These are phyloP conservation scores for Penicillium frequentans DNA, from an alignment of 2,329 filamentous ascomycete species.

Conservation along the genomic window DNA sequence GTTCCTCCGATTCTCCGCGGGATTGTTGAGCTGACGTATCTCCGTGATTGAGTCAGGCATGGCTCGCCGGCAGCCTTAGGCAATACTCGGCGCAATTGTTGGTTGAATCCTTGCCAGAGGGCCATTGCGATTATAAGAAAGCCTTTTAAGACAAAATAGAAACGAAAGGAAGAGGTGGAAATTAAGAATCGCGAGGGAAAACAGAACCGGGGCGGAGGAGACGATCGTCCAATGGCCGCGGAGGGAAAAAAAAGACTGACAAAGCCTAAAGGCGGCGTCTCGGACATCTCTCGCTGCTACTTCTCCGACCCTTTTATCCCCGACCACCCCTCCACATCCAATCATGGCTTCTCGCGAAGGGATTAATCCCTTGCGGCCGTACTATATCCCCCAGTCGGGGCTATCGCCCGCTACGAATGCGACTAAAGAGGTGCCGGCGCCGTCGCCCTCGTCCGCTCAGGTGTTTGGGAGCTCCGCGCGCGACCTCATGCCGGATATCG, in stretches of 20 bases:
- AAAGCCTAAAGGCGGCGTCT: slow-evolving; percentile 22
- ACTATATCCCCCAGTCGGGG: slow-evolving; percentile 65
- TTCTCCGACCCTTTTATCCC: slow-evolving; percentile 19
- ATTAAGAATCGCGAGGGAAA: slow-evolving; percentile 19
- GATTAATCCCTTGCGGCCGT: slow-evolving; percentile 60
- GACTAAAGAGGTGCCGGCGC: slow-evolving; percentile 31
- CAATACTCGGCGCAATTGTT: slow-evolving; percentile 48
- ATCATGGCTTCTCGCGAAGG: slow-evolving; percentile 51
- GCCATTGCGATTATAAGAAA: slow-evolving; percentile 26
- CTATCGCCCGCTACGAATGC: slow-evolving; percentile 47
- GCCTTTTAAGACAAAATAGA: slow-evolving; percentile 6
- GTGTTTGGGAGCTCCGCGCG: slow-evolving; percentile 67
- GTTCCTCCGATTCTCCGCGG: slow-evolving; percentile 18
- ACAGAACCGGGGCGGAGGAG: slow-evolving; percentile 10
- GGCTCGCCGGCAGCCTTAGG: slow-evolving; percentile 58
- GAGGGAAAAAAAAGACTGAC: slow-evolving; percentile 23
- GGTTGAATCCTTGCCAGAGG: slow-evolving; percentile 34
- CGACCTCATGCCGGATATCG: slow-evolving; percentile 84
- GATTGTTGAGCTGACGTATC: slow-evolving; percentile 27
- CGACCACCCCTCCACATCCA: slow-evolving; percentile 6
- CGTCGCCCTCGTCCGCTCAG: slow-evolving; percentile 48
- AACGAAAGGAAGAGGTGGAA: slow-evolving; percentile 21
- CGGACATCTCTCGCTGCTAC: slow-evolving; percentile 15
- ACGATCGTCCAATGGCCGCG: slow-evolving; percentile 25
- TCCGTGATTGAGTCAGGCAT: slow-evolving; percentile 28